Base-by-base conservation (phyloP, 768 basidiomycete species). In the Mycena metata region DNA sequence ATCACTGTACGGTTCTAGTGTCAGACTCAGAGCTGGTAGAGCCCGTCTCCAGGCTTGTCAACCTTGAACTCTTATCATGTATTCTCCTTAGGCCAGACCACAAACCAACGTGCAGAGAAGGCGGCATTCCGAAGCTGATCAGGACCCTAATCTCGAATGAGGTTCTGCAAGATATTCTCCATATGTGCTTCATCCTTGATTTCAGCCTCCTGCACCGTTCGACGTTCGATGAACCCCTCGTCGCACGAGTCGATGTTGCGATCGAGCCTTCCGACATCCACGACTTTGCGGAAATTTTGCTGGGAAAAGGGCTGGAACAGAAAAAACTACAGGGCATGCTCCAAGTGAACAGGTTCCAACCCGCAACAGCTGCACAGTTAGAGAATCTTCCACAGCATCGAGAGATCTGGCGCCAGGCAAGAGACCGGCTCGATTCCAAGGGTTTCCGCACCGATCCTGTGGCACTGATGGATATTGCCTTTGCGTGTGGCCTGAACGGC, bases 1-100 rank as follows among this genome's bases (percentile, higher is more conserved):
- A 24, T 51, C 58, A 46, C n/a, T 61, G 46, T 50, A 49, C 47
- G 47, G 60, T 50, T 61, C 47, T 61, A 61, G 60, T 61, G 60
- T 15, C 60, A 61, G 39, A 50, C 46, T 17, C 36, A 36, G 36
- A 42, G 23, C 47, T 61, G 60, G 60, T 61, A 61, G 35, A 51
- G 47, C 36, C 45, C 35, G 57, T 58, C 57, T 58, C 57, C 57
- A 58, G 42, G 57, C 57, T 26, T 45, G 43, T 41, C 45, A 30
- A 58, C 57, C 17, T 58, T 58, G 57, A 58, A 58, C 30, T 58
- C 57, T 58, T 60, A 49, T 47, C 43, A 46, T 60, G 35, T 49
- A 60, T 49, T 49, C 33, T 60, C 59, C 36, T 41, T 50, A 61
- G 60, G 60, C 49, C 60, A 35, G 47, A 50, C 35, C 60, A 61